Percentiles rank a stretch among this genome's conserved stretches.
Conservation (phyloP, 805 yeast species). For the Candida tallmaniae region DNA sequence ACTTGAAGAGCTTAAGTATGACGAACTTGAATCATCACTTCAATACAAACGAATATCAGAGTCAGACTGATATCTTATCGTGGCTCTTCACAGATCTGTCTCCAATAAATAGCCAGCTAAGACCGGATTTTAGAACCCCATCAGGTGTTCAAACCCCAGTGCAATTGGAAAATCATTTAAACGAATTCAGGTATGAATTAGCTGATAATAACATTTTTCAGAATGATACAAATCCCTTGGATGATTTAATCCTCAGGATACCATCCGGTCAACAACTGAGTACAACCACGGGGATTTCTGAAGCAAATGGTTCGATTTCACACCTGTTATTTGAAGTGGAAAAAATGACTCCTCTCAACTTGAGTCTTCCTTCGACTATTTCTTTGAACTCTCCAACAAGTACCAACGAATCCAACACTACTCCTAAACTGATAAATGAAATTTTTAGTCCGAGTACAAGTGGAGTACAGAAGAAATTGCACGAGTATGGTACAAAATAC, state of each 20-base stretch:
- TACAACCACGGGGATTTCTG: not conserved
- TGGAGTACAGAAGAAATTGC: slow-evolving; percentile 5
- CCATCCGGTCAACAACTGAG: slow-evolving; percentile 8
- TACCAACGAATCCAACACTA: slow-evolving; percentile 14
- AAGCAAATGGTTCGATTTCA: not conserved
- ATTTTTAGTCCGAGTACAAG: slow-evolving; percentile 6
- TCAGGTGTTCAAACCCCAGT: not conserved
- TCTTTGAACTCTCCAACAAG: slow-evolving; percentile 32
- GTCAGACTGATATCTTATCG: slow-evolving; percentile 34
- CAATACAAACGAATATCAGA: no score
- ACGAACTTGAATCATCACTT: no score
- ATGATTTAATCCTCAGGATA: slow-evolving; percentile 24
- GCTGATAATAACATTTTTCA: slow-evolving; percentile 36
- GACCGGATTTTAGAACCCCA: not conserved
- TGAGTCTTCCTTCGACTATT: slow-evolving; percentile 19
- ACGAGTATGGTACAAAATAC: slow-evolving; percentile 12
- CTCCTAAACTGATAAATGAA: slow-evolving; percentile 4
- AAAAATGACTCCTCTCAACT: slow-evolving; percentile 6
- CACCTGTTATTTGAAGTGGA: slow-evolving; percentile 1
- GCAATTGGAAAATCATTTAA: no score
- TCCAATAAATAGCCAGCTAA: slow-evolving; percentile 10
- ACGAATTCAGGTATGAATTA: slow-evolving; percentile 17
- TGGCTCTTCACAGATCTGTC: slow-evolving; percentile 36
- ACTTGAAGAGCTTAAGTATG: no score
- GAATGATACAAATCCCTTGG: slow-evolving; percentile 36